A percentile compares a stretch with the other conserved stretches of the same genome.
Conservation (phyloP, 768 basidiomycete species). For the Amylocystis lapponica region DNA sequence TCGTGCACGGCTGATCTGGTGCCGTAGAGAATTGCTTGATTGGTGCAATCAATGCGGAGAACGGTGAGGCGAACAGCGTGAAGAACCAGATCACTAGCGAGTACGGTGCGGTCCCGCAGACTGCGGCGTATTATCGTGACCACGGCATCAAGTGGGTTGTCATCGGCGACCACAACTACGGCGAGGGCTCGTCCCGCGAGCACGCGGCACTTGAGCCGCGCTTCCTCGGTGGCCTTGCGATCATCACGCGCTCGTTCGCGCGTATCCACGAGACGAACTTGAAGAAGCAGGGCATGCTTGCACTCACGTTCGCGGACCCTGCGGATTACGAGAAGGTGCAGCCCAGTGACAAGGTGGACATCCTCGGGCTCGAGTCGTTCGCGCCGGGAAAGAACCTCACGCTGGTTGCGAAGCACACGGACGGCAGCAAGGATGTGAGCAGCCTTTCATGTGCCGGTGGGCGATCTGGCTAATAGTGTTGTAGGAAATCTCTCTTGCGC, state of each 20-base stretch:
- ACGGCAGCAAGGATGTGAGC: constrained; percentile 66
- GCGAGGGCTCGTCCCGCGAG: constrained; percentile 97
- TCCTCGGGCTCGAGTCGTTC: constrained; percentile 84
- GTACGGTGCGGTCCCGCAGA: constrained; percentile 79
- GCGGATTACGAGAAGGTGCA: constrained; percentile 92
- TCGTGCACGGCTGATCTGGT: constrained; percentile 5
- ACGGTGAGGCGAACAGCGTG: constrained; percentile 93
- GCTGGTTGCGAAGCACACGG: constrained; percentile 72
- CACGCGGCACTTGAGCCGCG: constrained; percentile 96
- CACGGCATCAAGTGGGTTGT: constrained; percentile 94
- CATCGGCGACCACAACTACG: constrained; percentile 93
- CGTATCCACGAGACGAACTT: constrained; percentile 97
- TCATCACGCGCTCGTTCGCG: constrained; percentile 95
- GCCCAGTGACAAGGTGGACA: constrained; percentile 84
- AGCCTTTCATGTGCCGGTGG: not conserved
- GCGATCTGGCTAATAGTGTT: not conserved
- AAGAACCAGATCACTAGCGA: constrained; percentile 87
- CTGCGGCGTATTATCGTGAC: constrained; percentile 85
- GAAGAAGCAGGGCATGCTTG: constrained; percentile 99
- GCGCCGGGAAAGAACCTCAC: constrained; percentile 90
- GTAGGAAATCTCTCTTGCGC: constrained; percentile 71
- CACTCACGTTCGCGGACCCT: constrained; percentile 86
- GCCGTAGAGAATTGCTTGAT: constrained; percentile 88
- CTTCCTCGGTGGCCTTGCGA: constrained; percentile 90
- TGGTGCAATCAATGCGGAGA: constrained; percentile 94